Base-by-base conservation (phyloP, 352 stramenopile genomes). In the Globisporangium orthogonon region DNA sequence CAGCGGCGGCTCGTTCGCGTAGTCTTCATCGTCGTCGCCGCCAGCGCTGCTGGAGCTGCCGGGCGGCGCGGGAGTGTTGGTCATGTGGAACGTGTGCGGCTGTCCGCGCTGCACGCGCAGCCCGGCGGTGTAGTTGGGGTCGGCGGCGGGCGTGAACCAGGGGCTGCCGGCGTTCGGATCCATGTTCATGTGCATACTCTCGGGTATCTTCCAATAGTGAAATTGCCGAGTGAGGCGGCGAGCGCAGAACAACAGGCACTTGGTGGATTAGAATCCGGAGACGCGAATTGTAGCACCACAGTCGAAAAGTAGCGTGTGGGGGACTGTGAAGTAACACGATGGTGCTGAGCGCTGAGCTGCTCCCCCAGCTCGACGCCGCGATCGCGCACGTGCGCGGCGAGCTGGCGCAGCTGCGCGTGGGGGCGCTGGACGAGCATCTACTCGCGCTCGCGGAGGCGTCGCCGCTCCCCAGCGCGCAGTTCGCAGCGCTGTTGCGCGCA, bases 1-100 rank as follows among this genome's bases (percentile, higher is more conserved):
- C 3, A 99, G 80, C 23, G 97, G 97, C 2, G 95, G 91, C 65
- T 99, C 96, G 75, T 99, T 96, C 40, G 96, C 85, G 60, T 97
- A 98, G 58, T 98, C 94, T 44, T 96, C 83, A 15, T 87, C 78
- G 60, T 98, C 94, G 47, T 94, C 83, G 17, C 87, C 78, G 57
- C 75, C 74, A 14, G 31, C 10, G 40, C 44, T 39, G 39, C 52
- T 33, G 48, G 41, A 62, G 47, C 64, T 64, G 3, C 63, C 56
- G 6, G 63, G 43, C 53, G 23, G 9, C 37, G 29, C 17, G 10
- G 37, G 14, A 37, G 40, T 44, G 48, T 40, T 45, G 29, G 7
- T 52, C 17, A 54, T 48, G 15, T 58, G 52, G 7, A 50, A 40
- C 7, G 48, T 23, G 35, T 54, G 48, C 23, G 62, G 31, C 45